These are phyloP conservation scores for Cucumis hystrix DNA, from an alignment of 306 rosid genomes.

Conservation along the genomic window DNA sequence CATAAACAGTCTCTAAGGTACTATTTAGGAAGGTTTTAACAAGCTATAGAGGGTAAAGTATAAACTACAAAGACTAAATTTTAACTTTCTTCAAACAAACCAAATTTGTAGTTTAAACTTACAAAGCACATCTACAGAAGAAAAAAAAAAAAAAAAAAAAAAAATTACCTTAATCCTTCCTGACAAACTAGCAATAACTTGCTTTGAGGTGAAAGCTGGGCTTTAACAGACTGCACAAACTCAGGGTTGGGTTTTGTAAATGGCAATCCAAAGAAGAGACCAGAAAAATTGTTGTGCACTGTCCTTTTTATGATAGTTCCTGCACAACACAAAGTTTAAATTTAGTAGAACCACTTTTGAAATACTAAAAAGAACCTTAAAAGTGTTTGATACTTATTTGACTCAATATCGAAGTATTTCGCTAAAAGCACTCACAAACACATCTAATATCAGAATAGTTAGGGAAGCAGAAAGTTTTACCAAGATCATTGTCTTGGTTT, in stretches of 20 bases:
- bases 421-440: not conserved
- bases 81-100: no score
- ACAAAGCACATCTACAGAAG: no score
- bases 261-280: conserved; percentile 72
- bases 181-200: conserved; percentile 81
- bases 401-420: no score
- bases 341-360: not conserved
- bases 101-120: no score
- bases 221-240: conserved; percentile 59
- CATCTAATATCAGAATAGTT: not conserved
- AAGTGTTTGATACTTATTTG: no score
- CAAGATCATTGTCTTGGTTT: conserved; percentile 69
- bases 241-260: conserved; percentile 80
- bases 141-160: not conserved
- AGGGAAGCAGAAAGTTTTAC: conserved; percentile 19
- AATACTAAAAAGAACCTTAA: no score
- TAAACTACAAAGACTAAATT: no score
- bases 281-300: conserved; percentile 87
- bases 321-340: conserved; percentile 19
- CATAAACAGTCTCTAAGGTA: no score
- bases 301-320: conserved; percentile 77
- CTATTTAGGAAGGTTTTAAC: no score
- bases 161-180: conserved; percentile 80
- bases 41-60: no score
- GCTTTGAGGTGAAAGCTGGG: conserved; percentile 45